Percentiles rank a stretch among this genome's conserved stretches.
Evolutionary conservation across 2,329 filamentous ascomycete species (phyloP).

Genomic region (Cladosporium sp.): DNA sequence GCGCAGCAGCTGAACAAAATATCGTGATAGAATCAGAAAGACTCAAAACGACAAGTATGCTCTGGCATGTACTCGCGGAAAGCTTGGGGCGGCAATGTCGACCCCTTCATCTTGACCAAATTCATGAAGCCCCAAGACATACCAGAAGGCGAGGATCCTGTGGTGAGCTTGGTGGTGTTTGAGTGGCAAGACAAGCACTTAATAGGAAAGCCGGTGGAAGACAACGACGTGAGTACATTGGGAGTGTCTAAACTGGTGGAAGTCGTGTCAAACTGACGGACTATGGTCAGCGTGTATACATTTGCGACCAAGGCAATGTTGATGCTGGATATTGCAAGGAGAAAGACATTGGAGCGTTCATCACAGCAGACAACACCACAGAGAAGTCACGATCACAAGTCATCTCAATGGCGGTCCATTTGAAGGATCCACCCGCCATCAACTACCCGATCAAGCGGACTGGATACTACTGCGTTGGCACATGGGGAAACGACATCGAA

Average conservation of each 20-base stretch:
- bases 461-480: constrained; percentile 93
- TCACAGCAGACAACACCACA: constrained; percentile 74
- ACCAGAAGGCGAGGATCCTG: constrained; percentile 65
- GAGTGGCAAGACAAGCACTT: constrained; percentile 86
- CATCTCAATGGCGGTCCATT: constrained; percentile 75
- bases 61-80: constrained; percentile 90
- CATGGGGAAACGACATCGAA: constrained; percentile 65
- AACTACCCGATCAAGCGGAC: constrained; percentile 86
- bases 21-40: constrained; percentile 66
- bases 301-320: constrained; percentile 75
- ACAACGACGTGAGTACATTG: constrained; percentile 50
- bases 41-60: constrained; percentile 79
- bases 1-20: constrained; percentile 19
- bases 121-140: constrained; percentile 63
- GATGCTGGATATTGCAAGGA: constrained; percentile 69
- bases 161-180: constrained; percentile 85
- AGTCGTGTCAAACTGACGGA: constrained; percentile 17
- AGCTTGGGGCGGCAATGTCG: constrained; percentile 81
- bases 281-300: constrained; percentile 58
- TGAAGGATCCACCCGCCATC: constrained; percentile 72
- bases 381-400: constrained; percentile 70
- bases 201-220: constrained; percentile 67
- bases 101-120: constrained; percentile 85
- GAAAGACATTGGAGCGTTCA: constrained; percentile 79
- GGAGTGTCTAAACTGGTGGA: not conserved